Evolutionary conservation across 331 rosid species (phyloP).

Genomic region (Rhamnella rubrinervis): DNA sequence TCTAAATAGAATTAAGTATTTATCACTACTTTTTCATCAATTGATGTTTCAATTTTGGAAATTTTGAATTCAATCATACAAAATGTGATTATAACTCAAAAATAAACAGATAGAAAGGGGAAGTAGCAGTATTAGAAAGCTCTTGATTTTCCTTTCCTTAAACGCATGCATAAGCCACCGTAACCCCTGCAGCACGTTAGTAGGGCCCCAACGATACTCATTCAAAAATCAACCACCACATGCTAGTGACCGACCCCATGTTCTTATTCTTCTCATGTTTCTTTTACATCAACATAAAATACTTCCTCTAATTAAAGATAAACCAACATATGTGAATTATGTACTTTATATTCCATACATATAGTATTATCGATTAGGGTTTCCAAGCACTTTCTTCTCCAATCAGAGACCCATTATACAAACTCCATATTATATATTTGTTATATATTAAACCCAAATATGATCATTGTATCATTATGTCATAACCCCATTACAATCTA

Average conservation of each 20-base stretch:
- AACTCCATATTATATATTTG: background rate
- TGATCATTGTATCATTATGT: constrained; percentile 8
- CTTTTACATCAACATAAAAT: background rate
- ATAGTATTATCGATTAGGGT: constrained; percentile 15
- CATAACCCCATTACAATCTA: background rate
- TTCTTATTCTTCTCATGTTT: constrained; percentile 10
- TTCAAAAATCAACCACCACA: constrained; percentile 37
- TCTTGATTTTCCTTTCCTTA: constrained; percentile 18
- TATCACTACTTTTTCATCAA: too few relatives aligned
- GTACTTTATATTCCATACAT: background rate
- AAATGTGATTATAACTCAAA: too few relatives aligned
- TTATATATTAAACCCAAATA: background rate
- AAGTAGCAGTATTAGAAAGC: background rate
- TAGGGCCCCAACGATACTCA: constrained; percentile 32
- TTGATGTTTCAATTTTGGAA: too few relatives aligned
- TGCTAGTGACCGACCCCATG: constrained; percentile 29
- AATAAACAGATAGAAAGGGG: background rate
- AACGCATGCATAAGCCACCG: constrained; percentile 16
- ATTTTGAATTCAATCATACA: too few relatives aligned
- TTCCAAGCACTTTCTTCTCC: constrained; percentile 27
- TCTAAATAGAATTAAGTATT: too few relatives aligned
- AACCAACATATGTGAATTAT: background rate
- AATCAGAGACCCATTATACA: constrained; percentile 17
- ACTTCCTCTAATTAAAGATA: background rate
- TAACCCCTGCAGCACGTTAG: constrained; percentile 20